phyloP scores from a whole-genome alignment of 371 early-diverging fungal species.

The Smittium mucronatum region DNA sequence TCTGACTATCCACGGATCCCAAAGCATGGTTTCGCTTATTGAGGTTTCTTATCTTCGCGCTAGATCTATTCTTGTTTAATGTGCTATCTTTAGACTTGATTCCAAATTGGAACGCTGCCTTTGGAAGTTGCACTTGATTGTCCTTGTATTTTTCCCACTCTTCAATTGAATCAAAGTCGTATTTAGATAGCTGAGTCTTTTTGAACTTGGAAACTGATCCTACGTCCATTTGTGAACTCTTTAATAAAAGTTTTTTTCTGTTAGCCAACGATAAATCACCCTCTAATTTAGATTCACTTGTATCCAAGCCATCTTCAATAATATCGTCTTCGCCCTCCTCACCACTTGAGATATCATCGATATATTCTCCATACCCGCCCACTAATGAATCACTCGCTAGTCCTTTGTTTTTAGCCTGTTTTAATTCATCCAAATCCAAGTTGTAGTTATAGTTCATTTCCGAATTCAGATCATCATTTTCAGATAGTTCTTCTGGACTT shows the following conservation, averaged over 20 bases:
- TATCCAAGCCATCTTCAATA: neutral
- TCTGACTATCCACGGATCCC: no score
- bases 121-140: conserved; percentile 50
- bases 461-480: neutral
- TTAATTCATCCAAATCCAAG: neutral
- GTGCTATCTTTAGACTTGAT: conserved; percentile 59
- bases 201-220: conserved; percentile 26
- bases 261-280: no score
- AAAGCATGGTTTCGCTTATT: neutral
- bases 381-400: neutral
- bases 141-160: conserved; percentile 60
- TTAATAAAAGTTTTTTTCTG: no score
- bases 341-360: neutral
- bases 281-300: no score
- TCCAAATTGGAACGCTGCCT: conserved; percentile 63
- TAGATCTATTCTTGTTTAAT: conserved; percentile 36
- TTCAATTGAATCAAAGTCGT: conserved; percentile 66
- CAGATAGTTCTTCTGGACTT: neutral
- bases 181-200: conserved; percentile 49
- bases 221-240: neutral
- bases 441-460: no score
- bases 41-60: neutral
- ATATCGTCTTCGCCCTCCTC: neutral
- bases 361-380: neutral
- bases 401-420: neutral